Conservation (phyloP, 2,329 filamentous ascomycete genomes). For the Pseudogymnoascus sp. region DNA sequence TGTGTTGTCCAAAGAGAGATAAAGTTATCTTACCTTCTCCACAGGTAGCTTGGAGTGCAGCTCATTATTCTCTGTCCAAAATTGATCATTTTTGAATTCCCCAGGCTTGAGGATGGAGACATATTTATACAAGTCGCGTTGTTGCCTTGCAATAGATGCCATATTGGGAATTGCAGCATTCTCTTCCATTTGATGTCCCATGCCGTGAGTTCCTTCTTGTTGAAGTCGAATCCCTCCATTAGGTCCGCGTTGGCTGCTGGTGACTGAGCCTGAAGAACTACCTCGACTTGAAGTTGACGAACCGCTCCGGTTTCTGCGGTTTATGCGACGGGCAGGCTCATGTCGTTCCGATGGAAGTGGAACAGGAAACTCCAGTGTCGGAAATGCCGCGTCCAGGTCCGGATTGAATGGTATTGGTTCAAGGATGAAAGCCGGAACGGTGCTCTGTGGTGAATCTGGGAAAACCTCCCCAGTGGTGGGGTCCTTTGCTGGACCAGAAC, state of each 20-base stretch:
- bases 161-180: neutral
- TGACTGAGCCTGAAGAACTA: neutral
- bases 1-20: neutral
- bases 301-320: neutral
- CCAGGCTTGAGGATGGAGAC: neutral
- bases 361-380: constrained; percentile 2
- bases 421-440: neutral
- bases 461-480: neutral
- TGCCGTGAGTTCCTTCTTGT: neutral
- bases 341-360: neutral
- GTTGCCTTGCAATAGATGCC: neutral
- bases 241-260: neutral
- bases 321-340: neutral
- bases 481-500: constrained; percentile 6
- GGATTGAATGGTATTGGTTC: neutral
- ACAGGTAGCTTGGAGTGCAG: neutral
- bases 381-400: neutral
- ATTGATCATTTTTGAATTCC: neutral
- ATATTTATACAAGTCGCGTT: neutral
- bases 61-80: neutral
- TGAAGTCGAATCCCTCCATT: neutral
- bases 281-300: neutral
- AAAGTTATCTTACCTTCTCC: neutral
- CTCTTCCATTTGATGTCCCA: neutral
- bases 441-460: neutral